These are phyloP conservation scores for Ceratobasidium sp. DNA, from an alignment of 1,284 basidiomycete species.

Conservation along the genomic window DNA sequence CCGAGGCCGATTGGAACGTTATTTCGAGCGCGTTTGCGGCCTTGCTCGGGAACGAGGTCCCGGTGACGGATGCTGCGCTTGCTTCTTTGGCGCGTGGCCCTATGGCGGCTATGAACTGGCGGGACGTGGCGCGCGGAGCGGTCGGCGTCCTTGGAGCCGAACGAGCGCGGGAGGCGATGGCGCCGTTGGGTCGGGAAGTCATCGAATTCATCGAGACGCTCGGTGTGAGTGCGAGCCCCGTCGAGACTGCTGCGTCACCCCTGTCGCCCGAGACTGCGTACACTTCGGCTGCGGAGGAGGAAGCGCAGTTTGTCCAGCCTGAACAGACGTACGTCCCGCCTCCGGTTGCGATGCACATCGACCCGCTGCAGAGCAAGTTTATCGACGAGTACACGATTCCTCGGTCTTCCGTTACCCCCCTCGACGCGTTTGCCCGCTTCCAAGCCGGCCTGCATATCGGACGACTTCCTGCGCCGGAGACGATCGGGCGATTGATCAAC, in stretches of 20 bases:
- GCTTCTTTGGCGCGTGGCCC: constrained; percentile 31
- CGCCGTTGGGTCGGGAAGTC: constrained; percentile 37
- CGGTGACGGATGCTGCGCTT: constrained; percentile 32
- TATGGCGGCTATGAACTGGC: constrained; percentile 32
- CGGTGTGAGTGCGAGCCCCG: constrained; percentile 16
- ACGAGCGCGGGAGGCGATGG: constrained; percentile 40
- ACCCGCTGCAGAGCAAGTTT: constrained; percentile 41
- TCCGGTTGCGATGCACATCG: constrained; percentile 26
- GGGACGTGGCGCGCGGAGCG: constrained; percentile 34
- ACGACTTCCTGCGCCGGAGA: constrained; percentile 64
- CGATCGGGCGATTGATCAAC: constrained; percentile 73
- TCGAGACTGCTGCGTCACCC: constrained; percentile 20
- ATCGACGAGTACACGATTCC: constrained; percentile 43
- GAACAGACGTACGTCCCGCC: neutral
- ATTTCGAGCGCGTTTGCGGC: constrained; percentile 33
- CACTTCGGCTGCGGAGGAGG: constrained; percentile 34
- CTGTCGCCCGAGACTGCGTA: constrained; percentile 36
- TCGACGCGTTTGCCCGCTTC: constrained; percentile 52
- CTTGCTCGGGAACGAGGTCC: constrained; percentile 21
- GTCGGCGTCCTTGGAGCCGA: constrained; percentile 8
- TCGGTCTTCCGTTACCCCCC: constrained; percentile 32
- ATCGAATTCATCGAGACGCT: constrained; percentile 43
- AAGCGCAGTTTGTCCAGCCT: neutral
- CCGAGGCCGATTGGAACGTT: constrained; percentile 28
- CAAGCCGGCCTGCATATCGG: constrained; percentile 54